A percentile compares a stretch with the other conserved stretches of the same genome.
Conservation (phyloP, 2,329 filamentous ascomycete genomes). For the Cladosporium colombiae region DNA sequence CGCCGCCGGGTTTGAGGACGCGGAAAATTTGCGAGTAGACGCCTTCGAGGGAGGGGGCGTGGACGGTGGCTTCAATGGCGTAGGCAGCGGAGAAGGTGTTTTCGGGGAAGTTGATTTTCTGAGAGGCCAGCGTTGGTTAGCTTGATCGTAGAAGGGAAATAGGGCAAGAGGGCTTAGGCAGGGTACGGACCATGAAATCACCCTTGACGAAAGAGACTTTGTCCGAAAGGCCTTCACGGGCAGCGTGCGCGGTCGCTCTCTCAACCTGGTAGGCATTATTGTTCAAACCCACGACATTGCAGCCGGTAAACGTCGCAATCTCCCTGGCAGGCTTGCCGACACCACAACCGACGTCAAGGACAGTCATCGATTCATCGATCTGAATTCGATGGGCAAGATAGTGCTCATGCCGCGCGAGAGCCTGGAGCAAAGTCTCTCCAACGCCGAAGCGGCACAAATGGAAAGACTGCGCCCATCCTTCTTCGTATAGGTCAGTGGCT, state of each 20-base stretch:
- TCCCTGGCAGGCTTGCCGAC: slow-evolving; percentile 36
- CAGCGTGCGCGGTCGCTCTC: slow-evolving; percentile 60
- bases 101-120: slow-evolving; percentile 29
- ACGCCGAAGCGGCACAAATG: slow-evolving; percentile 89
- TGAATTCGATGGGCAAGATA: slow-evolving; percentile 32
- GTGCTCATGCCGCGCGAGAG: slow-evolving; percentile 59
- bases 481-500: slow-evolving; percentile 93
- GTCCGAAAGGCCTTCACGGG: slow-evolving; percentile 71
- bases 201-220: slow-evolving; percentile 85
- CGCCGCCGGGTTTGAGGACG: slow-evolving; percentile 35
- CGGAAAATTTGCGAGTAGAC: slow-evolving; percentile 34
- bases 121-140: not conserved
- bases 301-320: slow-evolving; percentile 34
- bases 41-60: slow-evolving; percentile 30
- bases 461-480: slow-evolving; percentile 90
- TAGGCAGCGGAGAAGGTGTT: slow-evolving; percentile 36
- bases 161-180: too few species aligned
- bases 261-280: slow-evolving; percentile 36
- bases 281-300: slow-evolving; percentile 33
- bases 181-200: slow-evolving; percentile 29
- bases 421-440: slow-evolving; percentile 80
- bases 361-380: slow-evolving; percentile 30
- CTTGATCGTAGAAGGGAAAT: not conserved
- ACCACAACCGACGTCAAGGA: slow-evolving; percentile 38
- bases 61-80: slow-evolving; percentile 36